phyloP scores from a whole-genome alignment of 345 rosid species.

The Murraya paniculata region DNA sequence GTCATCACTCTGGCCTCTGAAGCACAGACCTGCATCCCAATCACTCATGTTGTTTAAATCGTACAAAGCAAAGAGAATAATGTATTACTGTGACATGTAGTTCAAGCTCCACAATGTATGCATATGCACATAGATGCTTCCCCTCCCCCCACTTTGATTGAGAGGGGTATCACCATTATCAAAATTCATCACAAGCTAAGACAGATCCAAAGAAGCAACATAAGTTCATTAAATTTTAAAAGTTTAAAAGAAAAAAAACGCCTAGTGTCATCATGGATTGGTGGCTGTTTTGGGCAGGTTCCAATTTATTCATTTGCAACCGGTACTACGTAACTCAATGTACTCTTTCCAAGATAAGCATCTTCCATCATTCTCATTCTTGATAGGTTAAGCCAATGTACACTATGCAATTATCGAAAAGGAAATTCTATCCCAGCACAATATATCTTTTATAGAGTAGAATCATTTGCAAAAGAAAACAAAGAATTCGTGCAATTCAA shows the following conservation, averaged over 20 bases:
- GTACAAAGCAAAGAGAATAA: too few relatives aligned
- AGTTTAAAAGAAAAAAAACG: not conserved
- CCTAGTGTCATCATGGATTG: too few relatives aligned
- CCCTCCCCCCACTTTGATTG: too few relatives aligned
- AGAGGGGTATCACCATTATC: too few relatives aligned
- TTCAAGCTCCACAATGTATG: too few relatives aligned
- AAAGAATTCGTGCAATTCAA: slow-evolving; percentile 13
- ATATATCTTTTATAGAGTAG: not conserved
- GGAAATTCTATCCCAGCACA: not conserved
- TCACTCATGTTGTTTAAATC: too few relatives aligned
- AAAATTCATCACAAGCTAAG: not conserved
- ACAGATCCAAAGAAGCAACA: not conserved
- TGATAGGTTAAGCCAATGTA: too few relatives aligned
- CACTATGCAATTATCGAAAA: not conserved
- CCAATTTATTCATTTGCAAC: not conserved
- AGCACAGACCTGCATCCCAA: too few relatives aligned
- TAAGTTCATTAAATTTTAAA: not conserved
- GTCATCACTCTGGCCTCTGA: too few relatives aligned
- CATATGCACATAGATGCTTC: too few relatives aligned
- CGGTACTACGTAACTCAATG: not conserved
- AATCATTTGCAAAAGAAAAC: slow-evolving; percentile 6
- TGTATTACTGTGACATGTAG: too few relatives aligned
- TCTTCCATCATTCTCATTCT: too few relatives aligned
- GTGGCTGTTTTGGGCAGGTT: not conserved
- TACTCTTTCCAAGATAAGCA: not conserved